Conservation (phyloP, 495 filamentous ascomycete genomes). For the Aspergillus panamensis region DNA sequence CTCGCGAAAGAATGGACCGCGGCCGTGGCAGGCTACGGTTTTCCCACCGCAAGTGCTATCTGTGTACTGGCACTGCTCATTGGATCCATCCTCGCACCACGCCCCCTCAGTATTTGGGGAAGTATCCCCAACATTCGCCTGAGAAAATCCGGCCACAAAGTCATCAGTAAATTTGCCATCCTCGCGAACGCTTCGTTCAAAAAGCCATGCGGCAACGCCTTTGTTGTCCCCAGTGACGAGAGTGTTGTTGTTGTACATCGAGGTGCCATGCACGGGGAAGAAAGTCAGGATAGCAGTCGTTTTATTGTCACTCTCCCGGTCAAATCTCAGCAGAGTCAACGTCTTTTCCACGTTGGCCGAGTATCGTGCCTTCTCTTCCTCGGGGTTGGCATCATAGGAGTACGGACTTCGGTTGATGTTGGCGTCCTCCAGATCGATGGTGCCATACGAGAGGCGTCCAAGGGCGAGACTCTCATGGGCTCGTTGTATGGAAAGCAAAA, state of each 20-base stretch:
- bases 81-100: conserved; percentile 74
- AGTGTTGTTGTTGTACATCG: conserved; percentile 89
- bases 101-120: conserved; percentile 84
- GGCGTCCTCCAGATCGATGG: conserved; percentile 70
- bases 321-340: conserved; percentile 79
- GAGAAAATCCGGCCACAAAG: conserved; percentile 94
- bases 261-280: conserved; percentile 94
- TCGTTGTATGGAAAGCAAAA: conserved; percentile 71
- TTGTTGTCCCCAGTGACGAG: conserved; percentile 94
- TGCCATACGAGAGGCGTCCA: conserved; percentile 70
- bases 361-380: conserved; percentile 71
- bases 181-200: conserved; percentile 67
- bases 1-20: conserved; percentile 74
- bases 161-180: conserved; percentile 53
- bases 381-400: conserved; percentile 87
- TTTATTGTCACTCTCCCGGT: conserved; percentile 65
- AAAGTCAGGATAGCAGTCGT: conserved; percentile 80
- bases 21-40: conserved; percentile 75
- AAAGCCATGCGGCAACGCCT: conserved; percentile 82
- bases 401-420: conserved; percentile 91
- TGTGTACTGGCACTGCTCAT: conserved; percentile 61
- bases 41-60: conserved; percentile 78
- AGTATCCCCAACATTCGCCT: conserved; percentile 91
- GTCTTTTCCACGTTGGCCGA: conserved; percentile 79
- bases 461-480: conserved; percentile 73